These are phyloP conservation scores for Xylaria digitata DNA, from an alignment of 2,329 filamentous ascomycete species.

Conservation along the genomic window DNA sequence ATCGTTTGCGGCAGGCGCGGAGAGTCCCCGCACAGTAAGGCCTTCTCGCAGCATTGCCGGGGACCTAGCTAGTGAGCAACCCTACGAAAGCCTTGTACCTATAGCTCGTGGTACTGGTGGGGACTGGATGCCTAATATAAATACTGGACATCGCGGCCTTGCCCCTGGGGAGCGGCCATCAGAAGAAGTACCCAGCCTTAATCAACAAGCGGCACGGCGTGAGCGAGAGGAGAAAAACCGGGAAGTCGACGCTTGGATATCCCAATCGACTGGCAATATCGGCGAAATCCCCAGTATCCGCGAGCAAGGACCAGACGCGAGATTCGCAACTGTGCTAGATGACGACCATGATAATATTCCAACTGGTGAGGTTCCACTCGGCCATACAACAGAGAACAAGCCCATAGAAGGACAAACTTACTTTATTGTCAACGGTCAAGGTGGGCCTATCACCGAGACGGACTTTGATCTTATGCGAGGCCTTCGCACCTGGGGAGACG, in stretches of 20 bases:
- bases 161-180: conserved; percentile 59
- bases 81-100: conserved; percentile 39
- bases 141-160: conserved; percentile 59
- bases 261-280: conserved; percentile 42
- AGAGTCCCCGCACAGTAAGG: conserved; percentile 50
- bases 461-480: conserved; percentile 64
- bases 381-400: conserved; percentile 62
- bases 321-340: conserved; percentile 25
- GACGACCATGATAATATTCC: conserved; percentile 53
- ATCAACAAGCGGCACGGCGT: conserved; percentile 59
- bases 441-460: conserved; percentile 55
- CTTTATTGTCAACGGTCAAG: conserved; percentile 53
- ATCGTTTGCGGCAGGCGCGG: conserved; percentile 50
- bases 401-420: conserved; percentile 63
- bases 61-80: conserved; percentile 48
- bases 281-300: conserved; percentile 23
- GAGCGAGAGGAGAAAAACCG: conserved; percentile 60
- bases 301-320: conserved; percentile 33
- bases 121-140: conserved; percentile 55
- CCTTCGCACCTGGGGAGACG: conserved; percentile 62
- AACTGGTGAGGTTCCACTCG: conserved; percentile 57
- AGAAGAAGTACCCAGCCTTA: conserved; percentile 60
- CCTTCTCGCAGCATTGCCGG: conserved; percentile 54
- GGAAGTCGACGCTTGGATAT: conserved; percentile 64
- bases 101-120: conserved; percentile 56